Conservation (phyloP, 352 stramenopile species). For the Phytophthora nicotianae region DNA sequence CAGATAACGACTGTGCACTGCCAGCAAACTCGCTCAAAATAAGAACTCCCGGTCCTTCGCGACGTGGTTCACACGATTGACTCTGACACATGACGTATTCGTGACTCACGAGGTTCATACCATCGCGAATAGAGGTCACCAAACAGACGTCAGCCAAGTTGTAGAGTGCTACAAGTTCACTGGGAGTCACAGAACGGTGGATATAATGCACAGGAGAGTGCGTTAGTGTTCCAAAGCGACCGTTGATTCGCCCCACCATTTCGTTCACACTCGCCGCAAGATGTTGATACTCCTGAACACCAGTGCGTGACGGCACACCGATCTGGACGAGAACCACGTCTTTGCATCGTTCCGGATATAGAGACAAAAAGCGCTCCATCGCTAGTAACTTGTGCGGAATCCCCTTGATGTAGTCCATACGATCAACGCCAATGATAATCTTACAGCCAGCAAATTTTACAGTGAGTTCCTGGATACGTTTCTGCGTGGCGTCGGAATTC, state of each 20-base stretch:
- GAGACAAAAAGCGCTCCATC: conserved; percentile 85
- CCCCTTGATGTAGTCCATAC: conserved; percentile 90
- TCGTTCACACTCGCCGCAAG: conserved; percentile 86
- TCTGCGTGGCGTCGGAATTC: conserved; percentile 50
- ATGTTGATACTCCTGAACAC: conserved; percentile 87
- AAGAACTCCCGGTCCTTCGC: conserved; percentile 79
- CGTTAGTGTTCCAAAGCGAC: conserved; percentile 81
- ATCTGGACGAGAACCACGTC: conserved; percentile 95
- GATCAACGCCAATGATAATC: conserved; percentile 86
- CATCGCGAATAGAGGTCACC: conserved; percentile 90
- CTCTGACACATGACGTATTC: conserved; percentile 91
- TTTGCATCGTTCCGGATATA: conserved; percentile 87
- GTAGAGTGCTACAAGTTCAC: conserved; percentile 89
- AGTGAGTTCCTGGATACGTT: conserved; percentile 63
- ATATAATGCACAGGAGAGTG: conserved; percentile 92
- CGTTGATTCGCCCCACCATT: conserved; percentile 90
- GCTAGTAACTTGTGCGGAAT: conserved; percentile 88
- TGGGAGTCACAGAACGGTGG: conserved; percentile 73
- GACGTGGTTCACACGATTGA: conserved; percentile 55
- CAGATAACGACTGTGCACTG: conserved; percentile 85
- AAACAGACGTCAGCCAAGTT: conserved; percentile 90
- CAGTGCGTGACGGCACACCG: conserved; percentile 88
- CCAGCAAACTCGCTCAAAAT: conserved; percentile 91
- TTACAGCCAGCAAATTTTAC: conserved; percentile 75
- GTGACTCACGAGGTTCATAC: conserved; percentile 92